Evolutionary conservation across 345 rosid species (phyloP).

Genomic region (Iberis pinnata): DNA sequence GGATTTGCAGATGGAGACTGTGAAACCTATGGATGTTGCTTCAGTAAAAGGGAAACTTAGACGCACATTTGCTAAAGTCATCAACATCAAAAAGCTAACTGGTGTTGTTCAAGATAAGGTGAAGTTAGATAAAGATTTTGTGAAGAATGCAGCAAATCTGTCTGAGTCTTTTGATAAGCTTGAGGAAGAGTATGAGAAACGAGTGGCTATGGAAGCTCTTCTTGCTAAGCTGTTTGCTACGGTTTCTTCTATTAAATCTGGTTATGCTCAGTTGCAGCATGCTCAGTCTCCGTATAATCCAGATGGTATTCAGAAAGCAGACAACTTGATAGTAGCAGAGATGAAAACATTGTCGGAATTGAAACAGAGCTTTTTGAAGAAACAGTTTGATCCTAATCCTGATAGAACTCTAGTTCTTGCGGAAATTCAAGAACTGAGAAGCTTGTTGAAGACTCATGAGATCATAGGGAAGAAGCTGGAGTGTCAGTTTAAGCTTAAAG

Average conservation of each 20-base stretch:
- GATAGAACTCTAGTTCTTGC: constrained; percentile 49
- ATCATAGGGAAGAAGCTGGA: constrained; percentile 67
- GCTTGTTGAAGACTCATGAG: constrained; percentile 51
- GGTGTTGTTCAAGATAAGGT: constrained; percentile 50
- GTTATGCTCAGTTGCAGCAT: constrained; percentile 69
- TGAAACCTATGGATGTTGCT: constrained; percentile 45
- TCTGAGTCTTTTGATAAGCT: constrained; percentile 43
- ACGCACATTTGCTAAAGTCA: constrained; percentile 60
- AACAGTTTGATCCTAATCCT: constrained; percentile 58
- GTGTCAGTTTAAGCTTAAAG: constrained; percentile 62
- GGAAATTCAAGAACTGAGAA: constrained; percentile 70
- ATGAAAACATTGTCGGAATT: constrained; percentile 67
- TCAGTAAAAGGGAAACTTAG: constrained; percentile 58
- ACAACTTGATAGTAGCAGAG: constrained; percentile 46
- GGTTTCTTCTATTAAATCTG: constrained; percentile 62
- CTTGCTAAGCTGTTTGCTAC: constrained; percentile 70
- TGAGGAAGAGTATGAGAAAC: constrained; percentile 37
- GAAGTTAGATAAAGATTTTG: constrained; percentile 29
- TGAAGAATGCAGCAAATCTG: constrained; percentile 28
- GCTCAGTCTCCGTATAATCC: constrained; percentile 84
- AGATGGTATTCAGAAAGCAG: constrained; percentile 64
- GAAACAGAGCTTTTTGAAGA: constrained; percentile 69
- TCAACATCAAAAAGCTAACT: constrained; percentile 44
- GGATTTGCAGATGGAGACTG: constrained; percentile 63
- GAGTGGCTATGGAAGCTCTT: constrained; percentile 53